Evolutionary conservation across 2,329 filamentous ascomycete genomes (phyloP), one percentile per base, ranked within the genome.

Genomic region (Diaporthe humulicola): DNA sequence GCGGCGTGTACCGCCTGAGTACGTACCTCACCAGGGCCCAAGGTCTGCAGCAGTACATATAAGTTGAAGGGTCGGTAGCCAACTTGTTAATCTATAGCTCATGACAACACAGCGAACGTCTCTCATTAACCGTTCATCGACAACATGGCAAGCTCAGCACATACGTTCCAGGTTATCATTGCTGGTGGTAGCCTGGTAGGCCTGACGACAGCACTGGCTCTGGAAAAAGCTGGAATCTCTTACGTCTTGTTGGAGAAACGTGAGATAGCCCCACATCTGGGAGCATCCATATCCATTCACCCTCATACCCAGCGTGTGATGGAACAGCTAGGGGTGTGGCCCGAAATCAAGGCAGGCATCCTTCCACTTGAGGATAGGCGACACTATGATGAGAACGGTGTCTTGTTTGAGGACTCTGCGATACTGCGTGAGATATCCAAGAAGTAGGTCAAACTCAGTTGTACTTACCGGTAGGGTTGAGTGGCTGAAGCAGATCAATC

Each of bases 171-270:
- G 50, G 74, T 77, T 40, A 72, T 77, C 54, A 77, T 78, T 54
- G 76, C 76, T 10, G 77, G 77, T 40, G 77, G 76, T 36, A 77
- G 77, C 50, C 56, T 78, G 22, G 73, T 60, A 15, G 77, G 77
- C 9, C 71, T 78, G 8, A 76, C 76, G 25, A 54, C 73, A 38
- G 77, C 77, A 30, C 73, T 73, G 19, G 77, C 77, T 9, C 56
- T 78, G 17, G 76, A 78, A 42, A 57, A 72, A 64, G 76, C 77
- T 10, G 77, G 74, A 22, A 74, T 78, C 36, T 73, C 76, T 50
- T 78, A 61, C 54, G 50, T 78, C n/a, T 40, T 78, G 25, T 76
- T 78, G 52, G 77, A 78, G 69, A 78, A 74, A 52, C 70, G 77
- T 10, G 77, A 76, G 25, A 74, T 78, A 25, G 77, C 77, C n/a